phyloP scores from a whole-genome alignment of 2,329 filamentous ascomycete genomes.

The Aureobasidium sp. region DNA sequence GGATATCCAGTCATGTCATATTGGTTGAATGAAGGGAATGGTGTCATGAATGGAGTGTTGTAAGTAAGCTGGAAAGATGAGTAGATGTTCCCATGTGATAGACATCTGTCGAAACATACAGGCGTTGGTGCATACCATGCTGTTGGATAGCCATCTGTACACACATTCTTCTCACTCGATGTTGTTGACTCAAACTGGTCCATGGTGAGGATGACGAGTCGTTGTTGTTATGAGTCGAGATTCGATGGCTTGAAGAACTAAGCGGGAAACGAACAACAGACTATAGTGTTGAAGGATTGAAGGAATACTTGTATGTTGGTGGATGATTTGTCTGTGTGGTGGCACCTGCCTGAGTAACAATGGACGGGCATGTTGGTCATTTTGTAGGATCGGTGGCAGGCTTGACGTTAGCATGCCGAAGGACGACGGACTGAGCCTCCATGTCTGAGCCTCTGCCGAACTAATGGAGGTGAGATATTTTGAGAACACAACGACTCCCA shows the following conservation, averaged over 20 bases:
- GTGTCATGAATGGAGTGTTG: conserved; percentile 29
- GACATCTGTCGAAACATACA: neutral
- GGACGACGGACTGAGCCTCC: conserved; percentile 9
- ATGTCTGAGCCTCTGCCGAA: conserved; percentile 14
- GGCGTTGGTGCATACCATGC: conserved; percentile 10
- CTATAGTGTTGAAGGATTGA: neutral
- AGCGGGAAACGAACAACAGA: neutral
- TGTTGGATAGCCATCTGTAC: conserved; percentile 9
- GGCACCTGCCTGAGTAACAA: conserved; percentile 10
- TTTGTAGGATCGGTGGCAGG: conserved; percentile 11
- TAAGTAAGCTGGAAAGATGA: conserved; percentile 20
- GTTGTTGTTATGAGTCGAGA: neutral
- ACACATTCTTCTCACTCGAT: conserved; percentile 10
- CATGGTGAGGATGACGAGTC: conserved; percentile 4
- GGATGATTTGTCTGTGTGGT: neutral
- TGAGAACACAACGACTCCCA: conserved; percentile 9
- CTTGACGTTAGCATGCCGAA: conserved; percentile 9
- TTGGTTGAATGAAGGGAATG: conserved; percentile 27
- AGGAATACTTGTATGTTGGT: conserved; percentile 10
- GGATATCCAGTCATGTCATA: conserved; percentile 22
- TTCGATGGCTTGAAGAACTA: neutral
- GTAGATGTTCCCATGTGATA: neutral
- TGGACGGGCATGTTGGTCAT: conserved; percentile 4
- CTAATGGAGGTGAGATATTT: conserved; percentile 14
- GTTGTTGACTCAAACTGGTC: conserved; percentile 9